Evolutionary conservation across 257 asterid genomes (phyloP).

Genomic region (Lithospermum erythrorhizon): DNA sequence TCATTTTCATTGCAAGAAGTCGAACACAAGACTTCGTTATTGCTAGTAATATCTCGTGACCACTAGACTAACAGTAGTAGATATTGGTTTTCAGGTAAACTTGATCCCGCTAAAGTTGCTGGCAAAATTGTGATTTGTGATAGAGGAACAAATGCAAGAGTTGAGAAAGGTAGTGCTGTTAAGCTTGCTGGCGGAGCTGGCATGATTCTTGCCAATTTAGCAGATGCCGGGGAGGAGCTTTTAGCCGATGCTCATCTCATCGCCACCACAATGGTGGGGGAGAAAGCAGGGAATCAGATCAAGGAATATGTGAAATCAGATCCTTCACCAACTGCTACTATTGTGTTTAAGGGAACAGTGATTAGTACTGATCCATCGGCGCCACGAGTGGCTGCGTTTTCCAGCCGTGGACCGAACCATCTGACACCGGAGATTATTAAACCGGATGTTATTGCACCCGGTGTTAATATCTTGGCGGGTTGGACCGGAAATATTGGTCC

Average conservation of each 20-base stretch:
- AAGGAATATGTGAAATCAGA: constrained; percentile 45
- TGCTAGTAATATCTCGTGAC: too few relatives aligned
- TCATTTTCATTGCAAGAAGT: too few relatives aligned
- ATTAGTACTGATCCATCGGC: constrained; percentile 61
- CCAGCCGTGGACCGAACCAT: constrained; percentile 91
- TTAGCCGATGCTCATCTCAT: constrained; percentile 81
- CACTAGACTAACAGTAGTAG: too few relatives aligned
- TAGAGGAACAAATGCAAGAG: constrained; percentile 88
- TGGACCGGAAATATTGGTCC: constrained; percentile 75
- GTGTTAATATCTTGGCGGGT: constrained; percentile 82
- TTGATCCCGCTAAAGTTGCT: constrained; percentile 41
- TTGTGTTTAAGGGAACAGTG: constrained; percentile 59
- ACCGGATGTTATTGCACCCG: constrained; percentile 90
- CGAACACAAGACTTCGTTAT: too few relatives aligned
- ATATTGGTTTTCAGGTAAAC: constrained; percentile 64
- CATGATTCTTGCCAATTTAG: constrained; percentile 66
- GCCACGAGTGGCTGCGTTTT: constrained; percentile 81
- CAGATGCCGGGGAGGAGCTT: constrained; percentile 82
- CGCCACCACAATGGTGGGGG: constrained; percentile 85
- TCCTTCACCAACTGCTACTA: constrained; percentile 70
- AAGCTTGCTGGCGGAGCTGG: constrained; percentile 78
- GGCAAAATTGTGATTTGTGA: constrained; percentile 85
- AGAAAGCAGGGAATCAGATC: constrained; percentile 57
- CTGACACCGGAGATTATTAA: constrained; percentile 71
- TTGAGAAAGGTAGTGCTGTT: constrained; percentile 79